Base-by-base conservation (phyloP, 148 eudicot species). In the Mesembryanthemum crystallinum region DNA sequence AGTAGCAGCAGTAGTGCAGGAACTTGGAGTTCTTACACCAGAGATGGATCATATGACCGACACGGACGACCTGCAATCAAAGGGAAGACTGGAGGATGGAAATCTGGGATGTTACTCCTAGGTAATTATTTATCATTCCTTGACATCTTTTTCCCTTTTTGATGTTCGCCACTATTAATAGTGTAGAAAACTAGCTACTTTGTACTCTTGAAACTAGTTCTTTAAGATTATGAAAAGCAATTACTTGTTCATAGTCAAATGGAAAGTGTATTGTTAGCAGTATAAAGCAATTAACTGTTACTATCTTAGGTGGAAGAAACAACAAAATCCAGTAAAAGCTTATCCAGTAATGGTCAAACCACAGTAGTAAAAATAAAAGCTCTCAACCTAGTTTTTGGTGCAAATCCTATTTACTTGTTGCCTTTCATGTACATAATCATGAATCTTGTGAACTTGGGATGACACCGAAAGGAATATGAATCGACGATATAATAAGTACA, bases 81-180 rank as follows among this genome's bases (percentile, higher is more conserved):
- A 79, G 64, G 77, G 28, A 79, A 69, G 64, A 87, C 92, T 0
- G 92, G 92, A 9, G 90, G 90, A 20, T 89, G 92, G 92, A 89
- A 77, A 51, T 76, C 89, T 15, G 92, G 87, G 33, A 81, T 81
- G 77, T 69, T 89, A 49, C 77, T 89, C 11, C 84, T 89, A 25
- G 92, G 92, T 89, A 89, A 69, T 45, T 32, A 45, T 51, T 67
- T 28, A 4, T 21, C 24, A 24, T 7, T 10, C 30, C 12, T 8
- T 25, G 1, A 15, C 6, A 23, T 52, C 1, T 18, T 58, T 33
- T 76, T 24, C 2, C 29, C 7, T 21, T 13, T 64, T 29, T 11
- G 14, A 1, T 9, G 13, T 45, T 45, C 14, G 11, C 1, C 49
- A 45, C 49, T 45, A 12, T 27, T 20, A 13, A 23, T 15, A 37